Evolutionary conservation across 1,284 basidiomycete species (phyloP).

Genomic region (Athelia psychrophila): DNA sequence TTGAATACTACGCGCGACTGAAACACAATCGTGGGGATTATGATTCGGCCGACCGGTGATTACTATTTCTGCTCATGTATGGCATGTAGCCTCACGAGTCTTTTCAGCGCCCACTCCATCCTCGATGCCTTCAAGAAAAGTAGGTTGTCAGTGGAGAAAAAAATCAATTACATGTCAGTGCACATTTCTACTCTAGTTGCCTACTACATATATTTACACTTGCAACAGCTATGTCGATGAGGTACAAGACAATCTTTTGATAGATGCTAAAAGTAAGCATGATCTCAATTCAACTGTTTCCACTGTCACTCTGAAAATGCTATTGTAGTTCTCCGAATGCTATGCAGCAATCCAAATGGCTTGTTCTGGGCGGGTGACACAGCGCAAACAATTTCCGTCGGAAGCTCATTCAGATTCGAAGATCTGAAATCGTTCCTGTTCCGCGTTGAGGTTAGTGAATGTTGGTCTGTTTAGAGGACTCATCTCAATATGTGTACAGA

Average conservation of each 20-base stretch:
- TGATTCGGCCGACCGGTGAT: slow-evolving; percentile 63
- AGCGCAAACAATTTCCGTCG: slow-evolving; percentile 71
- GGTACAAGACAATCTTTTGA: slow-evolving; percentile 67
- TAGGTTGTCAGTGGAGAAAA: no score
- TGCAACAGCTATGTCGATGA: slow-evolving; percentile 65
- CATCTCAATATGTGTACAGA: background rate
- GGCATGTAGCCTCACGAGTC: background rate
- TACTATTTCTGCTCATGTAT: background rate
- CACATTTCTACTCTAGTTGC: background rate
- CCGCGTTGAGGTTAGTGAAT: slow-evolving; percentile 46
- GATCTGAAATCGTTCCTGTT: slow-evolving; percentile 69
- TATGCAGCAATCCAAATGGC: slow-evolving; percentile 64
- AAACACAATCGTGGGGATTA: slow-evolving; percentile 46
- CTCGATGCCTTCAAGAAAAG: background rate
- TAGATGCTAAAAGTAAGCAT: slow-evolving; percentile 62
- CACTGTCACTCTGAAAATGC: background rate
- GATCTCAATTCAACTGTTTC: slow-evolving; percentile 4
- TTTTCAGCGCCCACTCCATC: background rate
- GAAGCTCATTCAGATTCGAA: slow-evolving; percentile 70
- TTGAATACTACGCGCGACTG: slow-evolving; percentile 46
- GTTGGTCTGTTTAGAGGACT: background rate
- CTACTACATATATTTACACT: background rate
- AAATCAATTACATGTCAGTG: background rate
- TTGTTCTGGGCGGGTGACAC: slow-evolving; percentile 81
- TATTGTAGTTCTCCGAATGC: slow-evolving; percentile 49